Base-by-base conservation (phyloP, 2,329 filamentous ascomycete genomes). In the Trichoderma arundinaceum region DNA sequence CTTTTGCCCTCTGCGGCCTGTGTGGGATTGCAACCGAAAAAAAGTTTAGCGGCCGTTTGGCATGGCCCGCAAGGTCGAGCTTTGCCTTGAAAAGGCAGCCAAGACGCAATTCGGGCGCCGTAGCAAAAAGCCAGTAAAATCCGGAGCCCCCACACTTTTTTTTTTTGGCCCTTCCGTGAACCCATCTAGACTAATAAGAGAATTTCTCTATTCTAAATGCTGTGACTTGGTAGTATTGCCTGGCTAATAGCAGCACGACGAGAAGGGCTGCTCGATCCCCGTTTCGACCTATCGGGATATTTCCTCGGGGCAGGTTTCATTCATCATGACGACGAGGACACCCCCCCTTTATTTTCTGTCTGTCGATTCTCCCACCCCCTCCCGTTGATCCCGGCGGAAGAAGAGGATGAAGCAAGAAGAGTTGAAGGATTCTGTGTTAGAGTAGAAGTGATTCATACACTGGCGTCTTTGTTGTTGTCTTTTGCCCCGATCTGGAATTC, bases 1-100 rank as follows among this genome's bases (percentile, higher is more conserved):
- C 46, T 58, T 54, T 33, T 33, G 19, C 33, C 8, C 35, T 15
- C 22, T 39, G 39, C 28, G 35, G 10, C 15, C 10, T 57, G 53
- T 35, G 22, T 38, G 28, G 38, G 15, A 19, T 48, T n/a, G 28
- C 28, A 22, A 22, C 39, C 32, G 32, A 48, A 63, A 46, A 54
- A 49, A 56, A 57, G 41, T 56, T 56, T 64, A 56, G 52, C 52
- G 51, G 61, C 39, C 49, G 59, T 54, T 57, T 6, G 35, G 13
- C 33, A 35, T 56, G 32, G 35, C 35, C 33, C 22, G 22, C 22
- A 58, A 46, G 39, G 17, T 4, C 6, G 35, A 13, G 54, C 66
- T 66, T 70, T 70, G 61, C 49, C 71, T 64, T 41, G 22, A 66
- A 67, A 38, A 53, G 68, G 68, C 49, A 70, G 68, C 68, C 68